phyloP scores from a whole-genome alignment of 805 yeast genomes.

The Ogataea henricii region DNA sequence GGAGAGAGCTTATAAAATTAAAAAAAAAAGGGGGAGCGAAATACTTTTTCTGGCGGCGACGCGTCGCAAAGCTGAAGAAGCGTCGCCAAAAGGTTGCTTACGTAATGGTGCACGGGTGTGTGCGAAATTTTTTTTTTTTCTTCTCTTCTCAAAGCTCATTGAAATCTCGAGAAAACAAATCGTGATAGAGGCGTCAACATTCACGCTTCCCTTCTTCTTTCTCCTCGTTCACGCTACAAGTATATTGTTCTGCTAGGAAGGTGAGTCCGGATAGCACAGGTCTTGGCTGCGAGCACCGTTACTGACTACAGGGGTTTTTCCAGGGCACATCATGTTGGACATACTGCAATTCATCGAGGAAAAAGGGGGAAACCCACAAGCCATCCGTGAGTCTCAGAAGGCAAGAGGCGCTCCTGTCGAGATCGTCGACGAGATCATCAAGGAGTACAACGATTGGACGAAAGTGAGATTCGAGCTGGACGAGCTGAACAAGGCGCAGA shows the following conservation, averaged over 20 bases:
- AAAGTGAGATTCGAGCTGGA: constrained; percentile 87
- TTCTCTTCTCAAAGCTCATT: background rate
- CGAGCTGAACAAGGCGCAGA: constrained; percentile 82
- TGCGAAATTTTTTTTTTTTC: background rate
- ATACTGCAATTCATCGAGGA: constrained; percentile 89
- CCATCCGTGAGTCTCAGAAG: constrained; percentile 81
- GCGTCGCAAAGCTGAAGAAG: no score
- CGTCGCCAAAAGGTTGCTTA: no score
- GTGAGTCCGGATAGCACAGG: background rate
- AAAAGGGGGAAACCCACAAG: constrained; percentile 95
- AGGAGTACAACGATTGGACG: constrained; percentile 91
- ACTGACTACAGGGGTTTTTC: background rate
- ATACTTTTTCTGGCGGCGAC: background rate
- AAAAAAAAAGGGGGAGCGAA: background rate
- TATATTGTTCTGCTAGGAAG: background rate
- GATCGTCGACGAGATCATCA: constrained; percentile 91
- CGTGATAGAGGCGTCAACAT: background rate
- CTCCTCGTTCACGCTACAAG: background rate
- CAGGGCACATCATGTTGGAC: constrained; percentile 68
- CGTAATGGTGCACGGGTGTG: constrained; percentile 2
- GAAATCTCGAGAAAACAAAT: background rate
- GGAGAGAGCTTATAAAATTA: background rate
- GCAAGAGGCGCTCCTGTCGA: constrained; percentile 96
- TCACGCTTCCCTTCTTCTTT: background rate
- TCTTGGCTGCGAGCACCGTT: background rate